Evolutionary conservation across 1,284 basidiomycete species (phyloP).

Genomic region (Puccinia polysora): DNA sequence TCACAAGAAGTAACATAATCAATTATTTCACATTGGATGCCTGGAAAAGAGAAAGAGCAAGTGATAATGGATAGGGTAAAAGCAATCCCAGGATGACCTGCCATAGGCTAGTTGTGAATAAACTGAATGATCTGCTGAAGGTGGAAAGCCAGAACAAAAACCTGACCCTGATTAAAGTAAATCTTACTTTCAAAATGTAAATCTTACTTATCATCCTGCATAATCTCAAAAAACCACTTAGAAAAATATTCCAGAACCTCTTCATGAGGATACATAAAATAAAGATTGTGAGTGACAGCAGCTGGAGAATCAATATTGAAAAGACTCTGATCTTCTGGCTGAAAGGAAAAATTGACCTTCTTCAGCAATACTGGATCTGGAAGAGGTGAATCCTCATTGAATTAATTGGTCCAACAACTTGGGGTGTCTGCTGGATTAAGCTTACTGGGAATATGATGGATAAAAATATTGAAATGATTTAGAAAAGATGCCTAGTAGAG

Average conservation of each 20-base stretch:
- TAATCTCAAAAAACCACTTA: neutral
- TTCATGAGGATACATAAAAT: neutral
- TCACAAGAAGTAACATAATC: constrained; percentile 15
- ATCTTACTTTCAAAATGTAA: neutral
- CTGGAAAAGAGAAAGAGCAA: neutral
- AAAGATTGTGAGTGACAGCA: neutral
- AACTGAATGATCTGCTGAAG: neutral
- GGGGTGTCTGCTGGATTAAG: constrained; percentile 2
- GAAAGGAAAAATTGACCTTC: neutral
- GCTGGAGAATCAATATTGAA: neutral
- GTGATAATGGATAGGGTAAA: neutral
- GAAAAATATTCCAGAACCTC: neutral
- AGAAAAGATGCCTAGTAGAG: constrained; percentile 8
- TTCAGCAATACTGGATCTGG: too few species aligned
- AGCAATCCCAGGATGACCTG: constrained; percentile 10
- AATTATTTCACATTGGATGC: neutral
- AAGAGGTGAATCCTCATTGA: neutral
- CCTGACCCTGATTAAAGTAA: neutral
- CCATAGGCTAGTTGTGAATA: neutral
- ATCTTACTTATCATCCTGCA: neutral
- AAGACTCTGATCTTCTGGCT: neutral
- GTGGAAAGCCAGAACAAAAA: neutral
- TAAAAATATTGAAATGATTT: constrained; percentile 5
- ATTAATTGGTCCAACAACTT: neutral
- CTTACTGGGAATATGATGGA: constrained; percentile 1